Conservation (phyloP, 257 asterid genomes). For the Solanum megistacrolobum region DNA sequence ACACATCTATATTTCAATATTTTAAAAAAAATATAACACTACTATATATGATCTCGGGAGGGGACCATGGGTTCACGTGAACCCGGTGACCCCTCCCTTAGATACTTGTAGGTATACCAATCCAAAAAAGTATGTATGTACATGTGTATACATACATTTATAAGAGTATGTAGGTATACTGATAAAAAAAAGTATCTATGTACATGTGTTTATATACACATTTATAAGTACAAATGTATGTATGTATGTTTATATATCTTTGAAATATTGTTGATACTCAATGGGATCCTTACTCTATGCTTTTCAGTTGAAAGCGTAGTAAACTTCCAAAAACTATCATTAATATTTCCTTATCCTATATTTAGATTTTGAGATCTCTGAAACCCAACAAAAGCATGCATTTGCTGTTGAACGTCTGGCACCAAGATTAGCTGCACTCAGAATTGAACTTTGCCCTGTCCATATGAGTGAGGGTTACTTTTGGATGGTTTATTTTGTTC, state of each 20-base stretch:
- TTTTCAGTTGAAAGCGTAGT: neutral
- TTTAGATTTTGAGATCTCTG: slow-evolving; percentile 76
- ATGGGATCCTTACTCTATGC: neutral
- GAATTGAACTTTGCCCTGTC: slow-evolving; percentile 91
- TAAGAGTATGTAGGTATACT: neutral
- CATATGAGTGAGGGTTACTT: slow-evolving; percentile 88
- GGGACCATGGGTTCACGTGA: too few species aligned
- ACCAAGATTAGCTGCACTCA: slow-evolving; percentile 86
- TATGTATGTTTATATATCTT: neutral
- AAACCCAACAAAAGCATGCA: slow-evolving; percentile 65
- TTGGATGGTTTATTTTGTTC: slow-evolving; percentile 98
- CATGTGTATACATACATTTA: neutral
- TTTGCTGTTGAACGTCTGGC: slow-evolving; percentile 68
- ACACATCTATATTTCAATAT: too few species aligned
- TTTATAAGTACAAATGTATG: neutral
- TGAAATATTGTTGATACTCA: neutral
- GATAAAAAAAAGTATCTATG: neutral
- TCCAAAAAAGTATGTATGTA: neutral
- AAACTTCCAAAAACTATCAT: neutral
- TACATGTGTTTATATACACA: neutral
- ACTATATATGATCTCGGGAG: too few species aligned
- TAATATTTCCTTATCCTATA: neutral
- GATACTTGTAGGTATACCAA: neutral
- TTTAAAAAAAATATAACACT: too few species aligned
- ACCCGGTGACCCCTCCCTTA: too few species aligned